Conservation (phyloP, 352 stramenopile genomes). For the Thalassiosira allenii region DNA sequence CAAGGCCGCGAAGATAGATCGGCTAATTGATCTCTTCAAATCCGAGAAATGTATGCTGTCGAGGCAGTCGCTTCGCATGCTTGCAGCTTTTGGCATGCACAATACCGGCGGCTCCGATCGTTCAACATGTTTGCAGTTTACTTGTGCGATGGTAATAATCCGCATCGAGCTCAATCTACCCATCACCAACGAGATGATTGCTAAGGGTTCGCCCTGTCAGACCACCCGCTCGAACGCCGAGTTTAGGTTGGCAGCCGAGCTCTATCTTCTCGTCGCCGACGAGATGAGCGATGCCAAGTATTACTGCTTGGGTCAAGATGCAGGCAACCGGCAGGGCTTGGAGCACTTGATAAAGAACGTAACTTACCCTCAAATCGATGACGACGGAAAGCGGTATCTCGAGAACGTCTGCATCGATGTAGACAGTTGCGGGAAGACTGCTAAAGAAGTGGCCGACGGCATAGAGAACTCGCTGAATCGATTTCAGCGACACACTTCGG, state of each 20-base stretch:
- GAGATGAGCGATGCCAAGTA: background rate
- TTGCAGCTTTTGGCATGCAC: background rate
- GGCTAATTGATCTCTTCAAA: background rate
- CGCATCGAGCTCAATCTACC: background rate
- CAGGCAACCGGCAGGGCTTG: background rate
- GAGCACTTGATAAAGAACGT: background rate
- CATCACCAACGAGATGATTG: background rate
- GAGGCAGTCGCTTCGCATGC: background rate
- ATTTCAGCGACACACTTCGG: too few relatives aligned
- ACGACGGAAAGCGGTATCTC: background rate
- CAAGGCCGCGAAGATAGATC: background rate
- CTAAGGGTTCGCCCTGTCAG: background rate
- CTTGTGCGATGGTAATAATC: background rate
- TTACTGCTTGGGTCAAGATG: background rate
- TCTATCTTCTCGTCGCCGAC: background rate
- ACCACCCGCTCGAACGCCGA: background rate
- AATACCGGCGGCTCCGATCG: background rate
- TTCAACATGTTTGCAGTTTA: background rate
- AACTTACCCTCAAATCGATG: background rate
- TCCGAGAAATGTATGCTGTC: background rate
- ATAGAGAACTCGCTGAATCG: background rate
- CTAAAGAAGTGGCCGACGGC: background rate
- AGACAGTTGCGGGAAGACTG: background rate
- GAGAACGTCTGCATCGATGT: background rate
- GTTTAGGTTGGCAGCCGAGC: background rate